phyloP scores from a whole-genome alignment of 805 yeast genomes.

The Kurtzmaniella cleridarum region DNA sequence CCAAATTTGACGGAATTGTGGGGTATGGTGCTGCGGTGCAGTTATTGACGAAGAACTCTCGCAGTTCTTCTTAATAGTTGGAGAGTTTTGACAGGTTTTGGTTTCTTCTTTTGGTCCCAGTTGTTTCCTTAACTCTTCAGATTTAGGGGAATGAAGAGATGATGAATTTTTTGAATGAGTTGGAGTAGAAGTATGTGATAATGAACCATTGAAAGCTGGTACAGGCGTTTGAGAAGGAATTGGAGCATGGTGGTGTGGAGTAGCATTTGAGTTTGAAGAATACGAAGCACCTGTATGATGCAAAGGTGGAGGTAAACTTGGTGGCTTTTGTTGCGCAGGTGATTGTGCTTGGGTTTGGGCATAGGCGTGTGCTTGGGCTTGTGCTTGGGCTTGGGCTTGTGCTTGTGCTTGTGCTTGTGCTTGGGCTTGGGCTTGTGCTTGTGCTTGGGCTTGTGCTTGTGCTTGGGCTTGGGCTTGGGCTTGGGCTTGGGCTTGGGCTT shows the following conservation, averaged over 20 bases:
- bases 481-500: no score
- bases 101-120: neutral
- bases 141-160: neutral
- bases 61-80: neutral
- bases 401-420: slow-evolving; percentile 3
- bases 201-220: no score
- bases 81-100: neutral
- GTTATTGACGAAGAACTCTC: neutral
- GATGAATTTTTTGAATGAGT: no score
- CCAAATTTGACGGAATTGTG: slow-evolving; percentile 35
- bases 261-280: no score
- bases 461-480: slow-evolving; percentile 4
- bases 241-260: no score
- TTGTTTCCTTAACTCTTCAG: neutral
- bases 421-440: neutral
- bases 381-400: slow-evolving; percentile 2
- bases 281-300: no score
- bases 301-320: no score
- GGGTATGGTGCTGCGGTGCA: slow-evolving; percentile 17
- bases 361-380: no score
- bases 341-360: no score
- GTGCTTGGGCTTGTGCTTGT: slow-evolving; percentile 2
- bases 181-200: no score
- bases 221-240: no score
- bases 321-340: no score